phyloP scores from a whole-genome alignment of 441 rosid species.

The Erodium moschatum region DNA sequence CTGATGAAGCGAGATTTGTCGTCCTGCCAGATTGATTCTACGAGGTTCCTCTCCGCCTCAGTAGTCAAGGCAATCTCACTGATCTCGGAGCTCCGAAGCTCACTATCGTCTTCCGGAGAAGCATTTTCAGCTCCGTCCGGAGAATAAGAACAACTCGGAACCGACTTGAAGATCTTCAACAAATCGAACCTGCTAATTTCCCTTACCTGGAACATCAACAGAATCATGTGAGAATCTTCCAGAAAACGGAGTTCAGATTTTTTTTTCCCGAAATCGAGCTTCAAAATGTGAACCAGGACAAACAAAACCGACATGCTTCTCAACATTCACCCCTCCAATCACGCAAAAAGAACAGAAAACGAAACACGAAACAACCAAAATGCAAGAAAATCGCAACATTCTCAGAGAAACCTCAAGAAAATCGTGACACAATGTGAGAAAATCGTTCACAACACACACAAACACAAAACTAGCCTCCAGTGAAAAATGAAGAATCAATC shows the following conservation, averaged over 20 bases:
- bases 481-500: conserved; percentile 9
- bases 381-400: conserved; percentile 1
- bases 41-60: conserved; percentile 23
- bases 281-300: background rate
- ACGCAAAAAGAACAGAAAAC: background rate
- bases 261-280: background rate
- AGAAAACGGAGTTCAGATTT: background rate
- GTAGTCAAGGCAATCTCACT: conserved; percentile 3
- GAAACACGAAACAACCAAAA: conserved; percentile 2
- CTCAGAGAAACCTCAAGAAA: conserved; percentile 7
- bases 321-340: background rate
- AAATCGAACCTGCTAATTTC: conserved; percentile 22
- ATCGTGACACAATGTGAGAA: background rate
- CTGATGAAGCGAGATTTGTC: conserved; percentile 33
- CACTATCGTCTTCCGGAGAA: conserved; percentile 13
- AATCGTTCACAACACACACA: background rate
- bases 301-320: background rate
- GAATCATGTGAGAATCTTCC: background rate
- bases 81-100: conserved; percentile 13
- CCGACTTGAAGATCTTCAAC: conserved; percentile 24
- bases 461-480: conserved; percentile 4
- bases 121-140: conserved; percentile 16
- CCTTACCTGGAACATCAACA: conserved; percentile 15
- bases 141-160: conserved; percentile 14
- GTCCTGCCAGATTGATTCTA: conserved; percentile 39